Evolutionary conservation across 441 rosid species (phyloP).

Genomic region (Corymbia citriodora): DNA sequence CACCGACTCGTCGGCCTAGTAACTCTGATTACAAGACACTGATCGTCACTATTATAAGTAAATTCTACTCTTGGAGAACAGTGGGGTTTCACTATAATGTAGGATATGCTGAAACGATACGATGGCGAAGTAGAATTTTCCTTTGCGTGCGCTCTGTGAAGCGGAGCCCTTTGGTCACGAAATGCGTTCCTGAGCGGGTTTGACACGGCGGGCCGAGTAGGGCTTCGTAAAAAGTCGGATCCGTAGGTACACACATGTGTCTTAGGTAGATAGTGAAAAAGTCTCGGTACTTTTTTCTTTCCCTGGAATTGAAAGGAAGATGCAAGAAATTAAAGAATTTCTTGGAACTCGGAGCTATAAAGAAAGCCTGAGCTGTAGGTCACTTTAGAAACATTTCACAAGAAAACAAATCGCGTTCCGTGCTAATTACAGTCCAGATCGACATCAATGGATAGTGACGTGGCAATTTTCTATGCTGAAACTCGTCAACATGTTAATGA

Average conservation of each 20-base stretch:
- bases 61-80: too few relatives aligned
- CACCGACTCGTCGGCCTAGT: too few relatives aligned
- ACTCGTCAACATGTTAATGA: background rate
- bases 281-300: background rate
- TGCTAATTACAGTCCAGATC: background rate
- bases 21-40: too few relatives aligned
- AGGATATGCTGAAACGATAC: background rate
- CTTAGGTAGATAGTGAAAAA: background rate
- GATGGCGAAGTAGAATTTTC: background rate
- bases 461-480: background rate
- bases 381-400: background rate
- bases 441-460: background rate
- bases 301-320: background rate
- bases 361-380: background rate
- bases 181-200: background rate
- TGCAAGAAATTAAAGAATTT: background rate
- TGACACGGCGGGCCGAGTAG: background rate
- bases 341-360: background rate
- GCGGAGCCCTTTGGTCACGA: background rate
- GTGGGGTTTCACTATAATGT: too few relatives aligned
- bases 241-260: background rate
- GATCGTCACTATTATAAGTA: too few relatives aligned
- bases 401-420: background rate
- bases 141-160: background rate
- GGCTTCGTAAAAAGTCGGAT: background rate